Evolutionary conservation across 805 yeast genomes (phyloP).

Genomic region (Barnettozyma sp.): DNA sequence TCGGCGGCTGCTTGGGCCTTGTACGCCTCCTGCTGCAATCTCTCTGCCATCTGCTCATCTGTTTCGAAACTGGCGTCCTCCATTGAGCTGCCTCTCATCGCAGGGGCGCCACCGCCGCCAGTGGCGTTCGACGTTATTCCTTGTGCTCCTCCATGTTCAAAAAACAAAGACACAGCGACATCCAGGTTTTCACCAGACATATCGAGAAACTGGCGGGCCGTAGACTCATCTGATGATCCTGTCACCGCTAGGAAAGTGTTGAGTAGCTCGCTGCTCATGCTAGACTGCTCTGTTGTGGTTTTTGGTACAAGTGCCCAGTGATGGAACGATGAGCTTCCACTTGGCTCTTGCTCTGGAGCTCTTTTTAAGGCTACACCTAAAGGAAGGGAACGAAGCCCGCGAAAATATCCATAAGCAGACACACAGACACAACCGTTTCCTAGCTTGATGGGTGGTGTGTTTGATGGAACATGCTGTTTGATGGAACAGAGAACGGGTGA

Average conservation of each 20-base stretch:
- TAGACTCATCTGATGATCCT: conserved; percentile 54
- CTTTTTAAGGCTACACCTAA: too few species aligned
- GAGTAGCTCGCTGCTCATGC: conserved; percentile 47
- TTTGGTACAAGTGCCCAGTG: too few species aligned
- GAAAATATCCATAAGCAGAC: too few species aligned
- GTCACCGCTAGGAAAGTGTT: conserved; percentile 82
- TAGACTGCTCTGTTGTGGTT: too few species aligned
- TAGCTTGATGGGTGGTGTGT: too few species aligned
- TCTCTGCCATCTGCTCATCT: conserved; percentile 52
- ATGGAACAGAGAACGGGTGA: too few species aligned
- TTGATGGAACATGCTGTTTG: too few species aligned
- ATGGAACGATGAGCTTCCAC: too few species aligned
- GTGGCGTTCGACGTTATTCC: conserved; percentile 6
- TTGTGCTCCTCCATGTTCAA: conserved; percentile 55
- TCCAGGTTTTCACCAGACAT: conserved; percentile 75
- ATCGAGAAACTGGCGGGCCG: conserved; percentile 72
- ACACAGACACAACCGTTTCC: too few species aligned
- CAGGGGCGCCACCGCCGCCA: conserved; percentile 5
- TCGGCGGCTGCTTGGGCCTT: conserved; percentile 3
- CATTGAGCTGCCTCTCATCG: conserved; percentile 2
- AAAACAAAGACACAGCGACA: conserved; percentile 74
- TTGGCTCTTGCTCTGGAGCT: too few species aligned
- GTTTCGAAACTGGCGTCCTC: conserved; percentile 21
- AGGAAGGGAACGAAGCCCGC: too few species aligned
- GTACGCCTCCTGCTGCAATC: conserved; percentile 60